Evolutionary conservation across 148 eudicot genomes (phyloP).

Genomic region (Pouteria glomerata): DNA sequence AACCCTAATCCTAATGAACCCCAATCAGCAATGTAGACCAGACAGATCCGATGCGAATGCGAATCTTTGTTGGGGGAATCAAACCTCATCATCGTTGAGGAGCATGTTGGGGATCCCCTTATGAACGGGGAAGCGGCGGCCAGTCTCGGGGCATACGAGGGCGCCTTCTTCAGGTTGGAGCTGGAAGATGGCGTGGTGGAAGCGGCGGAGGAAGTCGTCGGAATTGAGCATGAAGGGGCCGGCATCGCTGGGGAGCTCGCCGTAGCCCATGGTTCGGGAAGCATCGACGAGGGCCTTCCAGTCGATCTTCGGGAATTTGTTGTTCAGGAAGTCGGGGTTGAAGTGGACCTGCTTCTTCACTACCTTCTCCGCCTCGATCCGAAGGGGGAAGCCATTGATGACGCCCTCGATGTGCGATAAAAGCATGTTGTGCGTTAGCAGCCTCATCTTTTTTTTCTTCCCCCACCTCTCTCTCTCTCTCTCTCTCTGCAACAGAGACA

Average conservation of each 20-base stretch:
- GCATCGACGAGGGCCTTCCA: constrained; percentile 78
- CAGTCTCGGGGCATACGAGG: constrained; percentile 79
- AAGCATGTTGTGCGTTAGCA: constrained; percentile 91
- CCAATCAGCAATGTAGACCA: too few species aligned
- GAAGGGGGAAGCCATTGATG: constrained; percentile 65
- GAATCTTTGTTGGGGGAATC: too few species aligned
- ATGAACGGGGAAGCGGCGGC: constrained; percentile 35
- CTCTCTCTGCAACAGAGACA: too few species aligned
- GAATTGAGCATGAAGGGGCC: constrained; percentile 37
- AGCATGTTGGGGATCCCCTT: constrained; percentile 76
- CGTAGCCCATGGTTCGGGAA: constrained; percentile 59
- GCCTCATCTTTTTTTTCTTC: constrained; percentile 50
- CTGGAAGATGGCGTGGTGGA: constrained; percentile 81
- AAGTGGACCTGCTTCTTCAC: constrained; percentile 61
- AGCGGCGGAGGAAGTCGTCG: constrained; percentile 32
- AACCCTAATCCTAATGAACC: too few species aligned
- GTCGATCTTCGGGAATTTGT: constrained; percentile 75
- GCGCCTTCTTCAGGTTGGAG: constrained; percentile 82
- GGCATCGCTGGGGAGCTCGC: constrained; percentile 38
- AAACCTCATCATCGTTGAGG: constrained; percentile 70
- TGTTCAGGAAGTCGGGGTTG: constrained; percentile 65
- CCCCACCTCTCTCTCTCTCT: too few species aligned
- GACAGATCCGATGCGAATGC: too few species aligned
- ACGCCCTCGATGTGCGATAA: constrained; percentile 91
- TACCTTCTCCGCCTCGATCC: constrained; percentile 55